Evolutionary conservation across 2,329 filamentous ascomycete genomes (phyloP).

Genomic region (Aspergillus transmontanensis): DNA sequence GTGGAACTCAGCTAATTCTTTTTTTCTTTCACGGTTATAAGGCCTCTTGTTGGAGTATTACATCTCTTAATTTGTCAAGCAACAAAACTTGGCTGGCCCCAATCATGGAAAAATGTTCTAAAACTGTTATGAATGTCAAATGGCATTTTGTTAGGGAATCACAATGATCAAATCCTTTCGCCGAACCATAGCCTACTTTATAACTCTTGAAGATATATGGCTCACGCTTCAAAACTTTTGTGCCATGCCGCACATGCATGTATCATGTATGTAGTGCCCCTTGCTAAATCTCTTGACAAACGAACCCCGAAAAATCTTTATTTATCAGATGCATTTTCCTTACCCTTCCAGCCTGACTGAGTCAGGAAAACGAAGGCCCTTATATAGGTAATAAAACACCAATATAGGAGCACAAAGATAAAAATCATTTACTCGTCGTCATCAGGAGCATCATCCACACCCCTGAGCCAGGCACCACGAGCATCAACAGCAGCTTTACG

Average conservation of each 20-base stretch:
- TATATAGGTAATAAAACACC: not conserved
- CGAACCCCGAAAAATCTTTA: not conserved
- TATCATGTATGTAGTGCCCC: not conserved
- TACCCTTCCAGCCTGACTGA: not conserved
- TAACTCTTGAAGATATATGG: not conserved
- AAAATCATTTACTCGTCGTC: constrained; percentile 51
- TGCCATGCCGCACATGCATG: not conserved
- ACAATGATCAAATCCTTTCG: not conserved
- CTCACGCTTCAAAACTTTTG: not conserved
- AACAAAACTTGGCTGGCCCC: not conserved
- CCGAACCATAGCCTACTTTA: not conserved
- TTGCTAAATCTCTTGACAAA: not conserved
- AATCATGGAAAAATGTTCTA: not conserved
- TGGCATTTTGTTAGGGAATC: not conserved
- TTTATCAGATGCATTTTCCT: not conserved
- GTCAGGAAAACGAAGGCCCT: constrained; percentile 8
- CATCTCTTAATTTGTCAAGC: not conserved
- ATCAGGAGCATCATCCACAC: constrained; percentile 60
- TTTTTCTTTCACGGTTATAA: not conserved
- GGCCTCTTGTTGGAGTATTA: not conserved
- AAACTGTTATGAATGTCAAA: not conserved
- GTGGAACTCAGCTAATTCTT: not conserved
- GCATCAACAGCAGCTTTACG: constrained; percentile 65
- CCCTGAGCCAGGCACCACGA: constrained; percentile 60
- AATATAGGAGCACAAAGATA: not conserved